A percentile compares a stretch with the other conserved stretches of the same genome.
Conservation (phyloP, 352 stramenopile species). For the Pythium coloratum region DNA sequence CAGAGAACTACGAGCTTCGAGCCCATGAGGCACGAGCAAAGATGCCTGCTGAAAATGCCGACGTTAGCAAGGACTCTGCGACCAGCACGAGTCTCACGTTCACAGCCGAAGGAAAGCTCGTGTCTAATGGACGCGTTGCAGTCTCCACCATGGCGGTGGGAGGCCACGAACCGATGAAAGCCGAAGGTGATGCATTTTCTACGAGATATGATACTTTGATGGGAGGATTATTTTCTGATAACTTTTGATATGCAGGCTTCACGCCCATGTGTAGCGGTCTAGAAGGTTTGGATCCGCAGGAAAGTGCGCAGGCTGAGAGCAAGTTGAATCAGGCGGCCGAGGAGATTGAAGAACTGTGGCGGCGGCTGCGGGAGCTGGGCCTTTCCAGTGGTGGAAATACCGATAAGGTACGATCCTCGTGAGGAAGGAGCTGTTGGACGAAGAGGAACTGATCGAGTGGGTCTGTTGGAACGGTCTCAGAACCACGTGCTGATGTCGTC, state of each 20-base stretch:
- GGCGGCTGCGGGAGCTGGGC: slow-evolving; percentile 75
- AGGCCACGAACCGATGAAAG: slow-evolving; percentile 17
- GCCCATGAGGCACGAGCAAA: slow-evolving; percentile 55
- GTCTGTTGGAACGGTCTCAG: not conserved
- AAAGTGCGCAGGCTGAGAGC: slow-evolving; percentile 44
- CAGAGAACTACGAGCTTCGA: slow-evolving; percentile 80
- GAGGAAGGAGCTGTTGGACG: not conserved
- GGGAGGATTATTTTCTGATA: not conserved
- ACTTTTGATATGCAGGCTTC: slow-evolving; percentile 11
- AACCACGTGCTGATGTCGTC: slow-evolving; percentile 77
- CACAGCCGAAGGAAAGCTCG: not conserved
- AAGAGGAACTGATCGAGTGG: not conserved
- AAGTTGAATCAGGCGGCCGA: slow-evolving; percentile 68
- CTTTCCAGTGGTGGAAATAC: slow-evolving; percentile 51
- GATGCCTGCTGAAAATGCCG: slow-evolving; percentile 11
- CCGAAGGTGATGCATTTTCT: slow-evolving; percentile 17
- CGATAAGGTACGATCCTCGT: slow-evolving; percentile 46
- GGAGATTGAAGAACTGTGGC: slow-evolving; percentile 86
- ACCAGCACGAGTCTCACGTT: not conserved
- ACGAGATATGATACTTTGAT: not conserved
- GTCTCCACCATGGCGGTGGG: slow-evolving; percentile 9
- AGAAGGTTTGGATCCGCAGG: slow-evolving; percentile 34
- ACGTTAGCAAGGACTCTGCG: slow-evolving; percentile 18
- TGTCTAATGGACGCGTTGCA: not conserved
- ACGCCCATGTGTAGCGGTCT: slow-evolving; percentile 31